phyloP scores from a whole-genome alignment of 805 yeast genomes.

The Wickerhamomyces subpelliculosus region DNA sequence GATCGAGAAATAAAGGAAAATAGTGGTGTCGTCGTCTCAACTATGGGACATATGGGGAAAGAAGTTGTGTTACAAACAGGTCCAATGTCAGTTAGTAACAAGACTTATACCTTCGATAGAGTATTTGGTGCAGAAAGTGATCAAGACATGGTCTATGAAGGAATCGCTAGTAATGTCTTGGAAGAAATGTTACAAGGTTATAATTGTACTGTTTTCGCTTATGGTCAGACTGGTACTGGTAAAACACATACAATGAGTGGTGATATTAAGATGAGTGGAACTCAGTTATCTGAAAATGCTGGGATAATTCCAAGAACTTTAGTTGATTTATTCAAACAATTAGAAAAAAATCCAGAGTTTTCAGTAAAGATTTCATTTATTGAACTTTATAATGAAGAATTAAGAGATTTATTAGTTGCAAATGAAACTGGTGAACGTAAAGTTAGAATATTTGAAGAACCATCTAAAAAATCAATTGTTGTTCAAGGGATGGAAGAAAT shows the following conservation, averaged over 20 bases:
- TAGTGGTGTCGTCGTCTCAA: constrained; percentile 49
- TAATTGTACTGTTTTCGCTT: constrained; percentile 76
- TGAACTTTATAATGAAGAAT: constrained; percentile 78
- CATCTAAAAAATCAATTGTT: constrained; percentile 34
- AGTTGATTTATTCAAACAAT: constrained; percentile 43
- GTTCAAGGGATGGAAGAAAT: constrained; percentile 54
- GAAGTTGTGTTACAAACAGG: constrained; percentile 41
- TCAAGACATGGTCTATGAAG: constrained; percentile 59
- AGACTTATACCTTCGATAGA: constrained; percentile 64
- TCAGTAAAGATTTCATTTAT: constrained; percentile 67
- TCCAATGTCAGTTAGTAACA: constrained; percentile 25
- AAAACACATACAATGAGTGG: constrained; percentile 80
- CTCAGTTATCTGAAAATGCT: constrained; percentile 37
- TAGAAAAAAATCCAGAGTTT: constrained; percentile 42
- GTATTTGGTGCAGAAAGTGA: constrained; percentile 80
- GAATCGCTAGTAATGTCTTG: constrained; percentile 49
- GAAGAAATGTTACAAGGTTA: constrained; percentile 66
- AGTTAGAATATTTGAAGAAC: constrained; percentile 47
- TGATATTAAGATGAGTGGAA: constrained; percentile 33
- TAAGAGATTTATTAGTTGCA: constrained; percentile 50
- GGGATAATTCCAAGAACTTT: constrained; percentile 64
- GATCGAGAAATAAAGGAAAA: constrained; percentile 48
- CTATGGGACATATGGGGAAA: constrained; percentile 36
- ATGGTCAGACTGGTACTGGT: constrained; percentile 88
- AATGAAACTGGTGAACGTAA: constrained; percentile 35